Conservation (phyloP, 106 monocot species). For the Dendrobium catenatum region DNA sequence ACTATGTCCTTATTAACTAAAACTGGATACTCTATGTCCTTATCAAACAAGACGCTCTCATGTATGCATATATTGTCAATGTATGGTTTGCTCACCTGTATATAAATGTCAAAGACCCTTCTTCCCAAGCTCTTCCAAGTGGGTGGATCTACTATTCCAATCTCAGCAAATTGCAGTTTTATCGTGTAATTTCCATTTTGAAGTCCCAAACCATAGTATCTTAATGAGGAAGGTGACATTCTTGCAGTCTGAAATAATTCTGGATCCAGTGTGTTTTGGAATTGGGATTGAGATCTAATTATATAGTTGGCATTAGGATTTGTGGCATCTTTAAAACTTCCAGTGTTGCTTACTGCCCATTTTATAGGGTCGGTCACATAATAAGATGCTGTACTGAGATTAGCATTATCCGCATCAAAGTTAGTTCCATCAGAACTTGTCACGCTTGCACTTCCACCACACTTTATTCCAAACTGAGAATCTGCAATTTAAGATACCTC, state of each 20-base stretch:
- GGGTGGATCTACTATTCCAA: constrained; percentile 14
- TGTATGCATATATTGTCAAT: background rate
- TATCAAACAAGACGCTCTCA: no score
- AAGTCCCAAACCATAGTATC: no score
- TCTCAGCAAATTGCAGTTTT: constrained; percentile 65
- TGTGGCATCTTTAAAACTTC: constrained; percentile 42
- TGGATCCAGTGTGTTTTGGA: no score
- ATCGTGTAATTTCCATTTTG: constrained; percentile 16
- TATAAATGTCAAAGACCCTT: no score
- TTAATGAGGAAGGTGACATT: no score
- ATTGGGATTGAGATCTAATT: constrained; percentile 24
- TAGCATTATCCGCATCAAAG: constrained; percentile 53
- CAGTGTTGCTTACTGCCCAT: constrained; percentile 15
- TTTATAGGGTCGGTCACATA: constrained; percentile 43
- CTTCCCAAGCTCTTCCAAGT: constrained; percentile 57
- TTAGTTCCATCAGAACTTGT: constrained; percentile 32
- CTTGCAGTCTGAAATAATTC: no score
- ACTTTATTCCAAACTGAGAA: constrained; percentile 65
- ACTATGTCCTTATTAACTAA: no score
- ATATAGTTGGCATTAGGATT: constrained; percentile 29
- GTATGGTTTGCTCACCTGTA: constrained; percentile 5
- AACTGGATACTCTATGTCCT: no score
- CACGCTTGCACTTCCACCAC: constrained; percentile 57
- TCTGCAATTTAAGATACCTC: constrained; percentile 23
- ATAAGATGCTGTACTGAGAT: constrained; percentile 60